Percentiles rank a stretch among this genome's conserved stretches.
Conservation (phyloP, 257 asterid genomes). For the Leptodermis oblonga region DNA sequence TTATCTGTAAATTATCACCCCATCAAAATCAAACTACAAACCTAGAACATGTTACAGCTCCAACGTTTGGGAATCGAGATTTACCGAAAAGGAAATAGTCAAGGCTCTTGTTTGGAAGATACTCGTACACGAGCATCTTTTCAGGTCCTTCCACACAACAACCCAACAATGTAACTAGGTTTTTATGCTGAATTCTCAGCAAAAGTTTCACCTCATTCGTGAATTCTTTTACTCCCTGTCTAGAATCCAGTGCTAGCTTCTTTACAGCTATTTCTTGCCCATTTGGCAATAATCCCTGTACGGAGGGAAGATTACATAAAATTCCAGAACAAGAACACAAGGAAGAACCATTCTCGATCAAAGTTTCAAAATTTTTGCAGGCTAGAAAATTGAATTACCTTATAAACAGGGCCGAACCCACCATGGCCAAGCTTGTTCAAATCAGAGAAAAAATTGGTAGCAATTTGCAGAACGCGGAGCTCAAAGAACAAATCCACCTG, state of each 20-base stretch:
- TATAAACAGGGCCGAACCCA: conserved; percentile 81
- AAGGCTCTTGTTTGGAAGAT: conserved; percentile 75
- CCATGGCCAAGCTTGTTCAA: conserved; percentile 75
- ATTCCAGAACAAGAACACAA: background rate
- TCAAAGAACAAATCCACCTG: conserved; percentile 46
- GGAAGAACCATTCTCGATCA: background rate
- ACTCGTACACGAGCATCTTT: conserved; percentile 88
- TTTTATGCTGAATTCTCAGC: conserved; percentile 70
- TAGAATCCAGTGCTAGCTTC: conserved; percentile 59
- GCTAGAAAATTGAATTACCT: conserved; percentile 28
- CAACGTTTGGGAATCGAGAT: background rate
- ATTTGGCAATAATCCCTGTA: conserved; percentile 68
- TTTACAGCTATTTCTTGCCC: conserved; percentile 87
- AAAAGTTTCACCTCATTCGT: conserved; percentile 72
- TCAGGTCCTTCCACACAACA: conserved; percentile 88
- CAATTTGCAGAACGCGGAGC: conserved; percentile 59
- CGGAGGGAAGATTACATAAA: conserved; percentile 3
- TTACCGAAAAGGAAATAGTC: conserved; percentile 79
- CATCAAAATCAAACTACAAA: conserved; percentile 4
- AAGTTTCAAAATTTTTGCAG: background rate
- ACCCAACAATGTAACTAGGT: conserved; percentile 69
- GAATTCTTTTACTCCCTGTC: conserved; percentile 70
- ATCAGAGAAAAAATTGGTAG: conserved; percentile 82
- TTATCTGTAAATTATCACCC: conserved; percentile 41
- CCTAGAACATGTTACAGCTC: background rate